phyloP scores from a whole-genome alignment of 768 basidiomycete species.

The Punctularia strigosozonata region DNA sequence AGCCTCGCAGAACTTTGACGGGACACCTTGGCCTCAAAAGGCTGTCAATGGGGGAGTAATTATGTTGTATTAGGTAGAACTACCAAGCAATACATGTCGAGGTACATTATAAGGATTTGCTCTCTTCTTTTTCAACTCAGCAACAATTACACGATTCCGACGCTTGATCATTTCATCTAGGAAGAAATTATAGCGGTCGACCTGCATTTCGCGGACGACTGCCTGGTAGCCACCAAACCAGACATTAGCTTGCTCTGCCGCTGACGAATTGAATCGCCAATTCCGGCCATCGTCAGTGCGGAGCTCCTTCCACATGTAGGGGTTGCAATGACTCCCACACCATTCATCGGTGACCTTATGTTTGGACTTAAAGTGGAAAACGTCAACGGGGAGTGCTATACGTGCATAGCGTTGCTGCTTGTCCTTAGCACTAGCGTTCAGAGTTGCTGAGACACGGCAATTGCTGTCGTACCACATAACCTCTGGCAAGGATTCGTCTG shows the following conservation, averaged over 20 bases:
- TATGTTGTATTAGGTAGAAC: too few relatives aligned
- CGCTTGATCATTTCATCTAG: slow-evolving; percentile 19
- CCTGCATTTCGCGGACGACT: slow-evolving; percentile 18
- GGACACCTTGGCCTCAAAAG: too few relatives aligned
- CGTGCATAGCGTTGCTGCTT: too few relatives aligned
- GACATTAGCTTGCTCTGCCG: slow-evolving; percentile 21
- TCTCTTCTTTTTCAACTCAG: not conserved
- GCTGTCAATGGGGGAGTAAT: too few relatives aligned
- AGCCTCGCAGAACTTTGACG: too few relatives aligned
- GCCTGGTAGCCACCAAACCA: slow-evolving; percentile 22
- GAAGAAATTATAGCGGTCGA: slow-evolving; percentile 15
- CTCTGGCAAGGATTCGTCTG: too few relatives aligned
- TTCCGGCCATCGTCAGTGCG: slow-evolving; percentile 2
- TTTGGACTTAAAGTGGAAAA: slow-evolving; percentile 13
- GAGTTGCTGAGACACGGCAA: too few relatives aligned
- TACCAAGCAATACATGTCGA: too few relatives aligned
- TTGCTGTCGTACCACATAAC: too few relatives aligned
- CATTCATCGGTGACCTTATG: slow-evolving; percentile 10
- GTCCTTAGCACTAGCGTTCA: too few relatives aligned
- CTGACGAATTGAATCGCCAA: slow-evolving; percentile 20
- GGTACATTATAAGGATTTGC: not conserved
- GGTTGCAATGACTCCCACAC: slow-evolving; percentile 12
- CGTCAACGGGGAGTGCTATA: slow-evolving; percentile 13
- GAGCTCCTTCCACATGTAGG: slow-evolving; percentile 6
- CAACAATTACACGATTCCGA: slow-evolving; percentile 7